These are phyloP conservation scores for Allomyces javanicus DNA, from an alignment of 192 early-diverging fungal species.

Conservation along the genomic window DNA sequence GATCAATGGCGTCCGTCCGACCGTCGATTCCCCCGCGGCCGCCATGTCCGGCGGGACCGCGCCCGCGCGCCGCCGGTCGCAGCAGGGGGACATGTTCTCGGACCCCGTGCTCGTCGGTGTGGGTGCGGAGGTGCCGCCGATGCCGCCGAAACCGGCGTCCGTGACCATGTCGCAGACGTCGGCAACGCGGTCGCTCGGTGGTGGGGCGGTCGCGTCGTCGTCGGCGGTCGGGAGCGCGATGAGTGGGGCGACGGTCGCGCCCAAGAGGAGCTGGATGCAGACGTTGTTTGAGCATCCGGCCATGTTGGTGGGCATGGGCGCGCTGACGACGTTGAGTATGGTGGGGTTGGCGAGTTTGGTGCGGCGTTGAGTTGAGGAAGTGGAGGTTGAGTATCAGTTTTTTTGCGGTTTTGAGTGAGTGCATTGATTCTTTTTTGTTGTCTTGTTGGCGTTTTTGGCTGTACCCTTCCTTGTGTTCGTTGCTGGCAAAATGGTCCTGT, in stretches of 20 bases:
- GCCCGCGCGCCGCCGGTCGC: not conserved
- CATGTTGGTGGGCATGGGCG: not conserved
- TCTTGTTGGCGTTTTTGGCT: too few relatives aligned
- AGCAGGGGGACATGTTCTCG: not conserved
- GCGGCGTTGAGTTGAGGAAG: not conserved
- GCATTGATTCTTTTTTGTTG: too few relatives aligned
- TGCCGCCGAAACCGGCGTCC: not conserved
- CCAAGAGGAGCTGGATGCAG: not conserved
- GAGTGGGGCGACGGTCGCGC: not conserved
- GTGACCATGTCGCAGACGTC: not conserved
- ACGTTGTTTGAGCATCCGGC: not conserved
- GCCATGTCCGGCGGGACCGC: not conserved
- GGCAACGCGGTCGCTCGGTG: not conserved
- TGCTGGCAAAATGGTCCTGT: too few relatives aligned
- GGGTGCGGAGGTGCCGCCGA: not conserved
- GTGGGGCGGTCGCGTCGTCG: too few relatives aligned
- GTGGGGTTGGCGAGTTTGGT: not conserved
- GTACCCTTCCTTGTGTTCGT: too few relatives aligned
- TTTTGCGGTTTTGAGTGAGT: too few relatives aligned
- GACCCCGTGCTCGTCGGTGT: not conserved
- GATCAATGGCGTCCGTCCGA: slow-evolving; percentile 12
- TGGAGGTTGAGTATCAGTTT: too few relatives aligned
- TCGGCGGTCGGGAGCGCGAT: not conserved
- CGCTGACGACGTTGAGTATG: not conserved
- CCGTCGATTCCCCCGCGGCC: not conserved